A percentile compares a stretch with the other conserved stretches of the same genome.
These are phyloP conservation scores for Sarocladiaceae sp. DNA, from an alignment of 2,329 filamentous ascomycete genomes.

Conservation along the genomic window DNA sequence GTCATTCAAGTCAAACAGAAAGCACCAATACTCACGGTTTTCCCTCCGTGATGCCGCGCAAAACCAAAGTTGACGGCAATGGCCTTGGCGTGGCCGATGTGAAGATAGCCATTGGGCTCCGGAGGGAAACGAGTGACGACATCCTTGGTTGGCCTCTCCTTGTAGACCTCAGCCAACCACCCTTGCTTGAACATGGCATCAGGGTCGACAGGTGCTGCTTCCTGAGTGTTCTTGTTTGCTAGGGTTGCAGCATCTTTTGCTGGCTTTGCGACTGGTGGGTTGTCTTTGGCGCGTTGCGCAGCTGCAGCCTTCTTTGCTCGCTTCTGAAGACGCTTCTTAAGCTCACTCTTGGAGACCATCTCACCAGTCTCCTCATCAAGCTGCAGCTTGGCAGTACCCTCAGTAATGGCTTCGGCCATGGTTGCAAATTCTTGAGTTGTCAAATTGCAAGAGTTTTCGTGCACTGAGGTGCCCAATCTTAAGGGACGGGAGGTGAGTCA, in stretches of 20 bases:
- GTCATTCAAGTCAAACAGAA: conserved; percentile 12
- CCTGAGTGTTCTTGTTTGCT: conserved; percentile 38
- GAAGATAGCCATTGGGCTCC: conserved; percentile 88
- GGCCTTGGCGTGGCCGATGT: conserved; percentile 91
- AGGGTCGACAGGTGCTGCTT: conserved; percentile 40
- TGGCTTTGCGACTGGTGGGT: conserved; percentile 20
- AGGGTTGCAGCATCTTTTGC: conserved; percentile 20
- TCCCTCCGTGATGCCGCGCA: conserved; percentile 73
- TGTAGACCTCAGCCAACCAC: conserved; percentile 67
- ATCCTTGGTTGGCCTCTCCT: conserved; percentile 54
- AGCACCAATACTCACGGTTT: conserved; percentile 26
- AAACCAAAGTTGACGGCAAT: conserved; percentile 97
- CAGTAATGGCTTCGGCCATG: conserved; percentile 39
- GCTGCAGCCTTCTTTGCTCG: conserved; percentile 50
- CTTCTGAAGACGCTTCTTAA: conserved; percentile 56
- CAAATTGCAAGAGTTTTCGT: too few species aligned
- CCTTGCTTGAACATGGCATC: conserved; percentile 75
- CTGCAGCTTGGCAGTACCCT: conserved; percentile 50
- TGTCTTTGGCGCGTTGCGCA: conserved; percentile 40
- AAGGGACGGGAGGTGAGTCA: conserved; percentile 6
- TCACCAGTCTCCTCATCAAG: conserved; percentile 60
- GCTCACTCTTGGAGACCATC: conserved; percentile 57
- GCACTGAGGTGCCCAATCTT: not conserved
- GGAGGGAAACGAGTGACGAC: conserved; percentile 67
- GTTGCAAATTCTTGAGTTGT: not conserved